Base-by-base conservation (phyloP, 2,329 filamentous ascomycete genomes). In the Aspergillus brasiliensis region DNA sequence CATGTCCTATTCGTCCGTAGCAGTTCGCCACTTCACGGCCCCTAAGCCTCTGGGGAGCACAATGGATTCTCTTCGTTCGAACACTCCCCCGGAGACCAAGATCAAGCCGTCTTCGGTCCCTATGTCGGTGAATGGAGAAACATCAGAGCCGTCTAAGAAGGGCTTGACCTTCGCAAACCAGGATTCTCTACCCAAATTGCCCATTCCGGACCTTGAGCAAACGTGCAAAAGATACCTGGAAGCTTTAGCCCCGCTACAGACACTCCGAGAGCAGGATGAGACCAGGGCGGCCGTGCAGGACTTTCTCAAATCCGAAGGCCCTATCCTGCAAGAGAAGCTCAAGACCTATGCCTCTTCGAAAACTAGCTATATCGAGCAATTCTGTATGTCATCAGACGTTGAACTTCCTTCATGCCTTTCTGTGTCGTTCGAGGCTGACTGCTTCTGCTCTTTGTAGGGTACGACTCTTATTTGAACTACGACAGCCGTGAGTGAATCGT, bases 321-420 rank as follows among this genome's bases (percentile, higher is more conserved):
- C 90, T 0, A 87, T 90, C 48, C 79, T 99, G 51, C 93, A 99
- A 73, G 91, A 95, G 62, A 93, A 90, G 75, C 79, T 98, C 58
- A 95, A 93, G 80, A 88, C 89, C 69, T 99, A 98, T 80, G 93
- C 95, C 8, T 88, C 87, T 51, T 92, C 90, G 47, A 94, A 93
- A 78, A 91, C 91, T 38, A 98, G 94, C 77, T 99, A 97, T 73
- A 98, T 99, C 69, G 95, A 98, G 74, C 95, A 99, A 71, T 99
- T 99, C 70, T 99, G 94, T 97, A 85, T 73, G 91, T 84, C 23
- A 8, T 23, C 46, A 15, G 5, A 19, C 15, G 11, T 3, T 8
- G 4, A 25, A 11, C 49, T 28, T 31, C 17, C 28, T 10, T 21
- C 17, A 25, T 34, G 46, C 40, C 19, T 28, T 11, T 53, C 8